Percentiles rank a stretch among this genome's conserved stretches.
Conservation (phyloP, 257 asterid species). For the Przewalskia tangutica region DNA sequence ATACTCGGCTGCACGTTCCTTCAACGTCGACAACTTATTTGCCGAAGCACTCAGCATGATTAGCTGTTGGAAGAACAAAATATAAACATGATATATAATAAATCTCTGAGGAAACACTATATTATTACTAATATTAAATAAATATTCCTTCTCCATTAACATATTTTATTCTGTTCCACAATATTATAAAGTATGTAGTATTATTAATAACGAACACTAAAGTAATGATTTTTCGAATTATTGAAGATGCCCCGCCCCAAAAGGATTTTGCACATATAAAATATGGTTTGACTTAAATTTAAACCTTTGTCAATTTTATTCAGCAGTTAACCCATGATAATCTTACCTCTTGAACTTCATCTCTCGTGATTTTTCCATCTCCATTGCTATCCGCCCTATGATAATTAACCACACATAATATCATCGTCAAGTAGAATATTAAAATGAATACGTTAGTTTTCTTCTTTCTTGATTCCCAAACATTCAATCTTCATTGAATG, state of each 20-base stretch:
- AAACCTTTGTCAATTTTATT: not conserved
- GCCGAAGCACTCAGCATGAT: conserved; percentile 90
- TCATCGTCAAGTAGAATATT: not conserved
- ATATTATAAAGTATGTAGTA: not conserved
- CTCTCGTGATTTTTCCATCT: conserved; percentile 82
- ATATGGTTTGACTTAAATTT: conserved; percentile 23
- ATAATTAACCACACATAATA: not conserved
- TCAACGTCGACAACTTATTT: conserved; percentile 72
- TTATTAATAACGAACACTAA: not conserved
- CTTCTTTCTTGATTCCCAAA: not conserved
- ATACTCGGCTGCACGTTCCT: conserved; percentile 81
- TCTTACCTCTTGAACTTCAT: conserved; percentile 81
- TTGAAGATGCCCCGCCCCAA: not conserved
- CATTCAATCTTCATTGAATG: not conserved
- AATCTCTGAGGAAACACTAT: not conserved
- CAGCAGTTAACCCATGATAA: conserved; percentile 1
- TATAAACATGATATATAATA: not conserved
- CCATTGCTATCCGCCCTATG: conserved; percentile 84
- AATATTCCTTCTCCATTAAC: not conserved
- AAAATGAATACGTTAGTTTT: not conserved
- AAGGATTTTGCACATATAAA: conserved; percentile 10
- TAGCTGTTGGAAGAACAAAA: conserved; percentile 38
- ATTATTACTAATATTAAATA: not conserved
- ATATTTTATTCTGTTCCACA: not conserved
- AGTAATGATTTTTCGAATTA: not conserved